Evolutionary conservation across 352 stramenopile species (phyloP), one percentile per base, ranked within the genome.

Genomic region (Aphanomyces stellatus): DNA sequence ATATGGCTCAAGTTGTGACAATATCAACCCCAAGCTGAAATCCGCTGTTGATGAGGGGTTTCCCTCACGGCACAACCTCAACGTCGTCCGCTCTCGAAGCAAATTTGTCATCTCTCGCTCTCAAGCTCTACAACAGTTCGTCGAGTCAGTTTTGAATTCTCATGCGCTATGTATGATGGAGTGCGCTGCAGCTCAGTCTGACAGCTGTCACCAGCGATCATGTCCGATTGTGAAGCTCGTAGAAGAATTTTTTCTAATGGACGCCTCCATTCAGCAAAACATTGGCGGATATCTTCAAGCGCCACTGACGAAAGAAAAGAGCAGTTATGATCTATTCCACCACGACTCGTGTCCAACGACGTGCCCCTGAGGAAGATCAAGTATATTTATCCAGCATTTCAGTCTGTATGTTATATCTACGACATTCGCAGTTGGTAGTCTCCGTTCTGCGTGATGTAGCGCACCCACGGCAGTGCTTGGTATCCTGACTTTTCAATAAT

Each of bases 401-500:
- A n/a, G n/a, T n/a, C n/a, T n/a, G n/a, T n/a, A n/a, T n/a, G n/a
- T n/a, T n/a, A n/a, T n/a, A n/a, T 46, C 37, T 97, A 99, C 69
- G 90, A 96, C 96, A 99, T 99, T 76, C 97, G 82, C 62, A 99
- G 74, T 80, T 99, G 95, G 80, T 99, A 99, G 76, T 99, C 94
- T 35, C 97, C 97, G 77, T 99, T 99, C 70, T 97, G 95, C 73
- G 97, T 99, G 80, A 99, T 99, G 85, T 99, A 99, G 53, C 95
- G 87, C 57, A 99, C 98, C 98, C 98, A 99, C 59, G 96, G 97
- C 62, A 99, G 79, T 49, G 98, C 96, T 76, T 99, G 92, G 84
- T 99, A 99, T 33, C 97, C 97, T 76, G 89, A 98, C 79, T 98
- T 99, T 82, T 99, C 98, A 76, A 99, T 99, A 76, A 99, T 99